These are phyloP conservation scores for Acorus calamus DNA, from an alignment of 106 monocot genomes.

Conservation along the genomic window DNA sequence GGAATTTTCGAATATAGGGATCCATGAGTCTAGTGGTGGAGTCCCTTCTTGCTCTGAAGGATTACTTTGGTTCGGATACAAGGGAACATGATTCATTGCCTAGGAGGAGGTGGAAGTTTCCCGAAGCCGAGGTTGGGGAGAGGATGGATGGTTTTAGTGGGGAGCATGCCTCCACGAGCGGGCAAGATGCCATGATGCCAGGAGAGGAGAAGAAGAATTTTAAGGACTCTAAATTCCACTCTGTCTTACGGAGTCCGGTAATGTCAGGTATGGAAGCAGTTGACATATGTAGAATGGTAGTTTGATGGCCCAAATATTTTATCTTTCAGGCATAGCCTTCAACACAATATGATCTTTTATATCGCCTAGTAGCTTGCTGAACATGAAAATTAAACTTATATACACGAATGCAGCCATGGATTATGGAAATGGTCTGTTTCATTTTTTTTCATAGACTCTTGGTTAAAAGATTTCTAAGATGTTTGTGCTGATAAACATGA, in stretches of 20 bases:
- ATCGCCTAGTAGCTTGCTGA: too few species aligned
- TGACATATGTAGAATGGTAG: too few species aligned
- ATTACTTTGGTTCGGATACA: slow-evolving; percentile 8
- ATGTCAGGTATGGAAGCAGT: slow-evolving; percentile 15
- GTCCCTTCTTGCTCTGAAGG: slow-evolving; percentile 37
- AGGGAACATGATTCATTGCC: slow-evolving; percentile 14
- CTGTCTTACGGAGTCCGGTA: slow-evolving; percentile 7
- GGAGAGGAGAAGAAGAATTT: slow-evolving; percentile 15
- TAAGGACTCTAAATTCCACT: slow-evolving; percentile 11
- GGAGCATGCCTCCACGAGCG: not conserved
- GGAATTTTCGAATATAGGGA: slow-evolving; percentile 21
- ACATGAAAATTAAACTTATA: too few species aligned
- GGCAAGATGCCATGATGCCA: not conserved
- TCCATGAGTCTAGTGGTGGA: slow-evolving; percentile 17
- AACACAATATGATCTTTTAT: too few species aligned
- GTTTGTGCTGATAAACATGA: too few species aligned
- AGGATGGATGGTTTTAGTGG: slow-evolving; percentile 8
- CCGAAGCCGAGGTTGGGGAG: slow-evolving; percentile 9
- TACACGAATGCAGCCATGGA: too few species aligned
- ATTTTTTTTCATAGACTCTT: too few species aligned
- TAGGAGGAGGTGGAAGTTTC: slow-evolving; percentile 11
- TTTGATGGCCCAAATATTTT: too few species aligned
- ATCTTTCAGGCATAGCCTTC: too few species aligned
- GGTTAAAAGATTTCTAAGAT: too few species aligned
- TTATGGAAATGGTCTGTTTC: too few species aligned